These are phyloP conservation scores for Monosporascus sp. DNA, from an alignment of 2,329 filamentous ascomycete genomes.

Conservation along the genomic window DNA sequence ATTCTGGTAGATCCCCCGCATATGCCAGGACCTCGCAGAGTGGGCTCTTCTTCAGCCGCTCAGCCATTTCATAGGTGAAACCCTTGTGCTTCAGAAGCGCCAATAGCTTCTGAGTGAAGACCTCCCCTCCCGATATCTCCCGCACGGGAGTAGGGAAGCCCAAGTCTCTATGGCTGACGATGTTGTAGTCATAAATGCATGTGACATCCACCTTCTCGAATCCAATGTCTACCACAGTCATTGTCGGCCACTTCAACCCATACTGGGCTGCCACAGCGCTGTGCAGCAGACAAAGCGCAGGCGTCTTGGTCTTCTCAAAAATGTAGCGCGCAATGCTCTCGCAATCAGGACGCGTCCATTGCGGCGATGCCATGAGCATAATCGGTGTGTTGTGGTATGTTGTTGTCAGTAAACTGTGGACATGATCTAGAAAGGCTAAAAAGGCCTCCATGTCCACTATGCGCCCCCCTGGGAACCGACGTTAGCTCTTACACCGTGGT, in stretches of 20 bases:
- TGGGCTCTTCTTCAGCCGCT: constrained; percentile 62
- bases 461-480: constrained; percentile 51
- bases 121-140: constrained; percentile 73
- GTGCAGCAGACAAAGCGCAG: constrained; percentile 86
- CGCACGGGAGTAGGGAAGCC: constrained; percentile 42
- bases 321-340: constrained; percentile 89
- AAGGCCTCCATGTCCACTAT: constrained; percentile 92
- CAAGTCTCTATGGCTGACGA: constrained; percentile 63
- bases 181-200: constrained; percentile 76
- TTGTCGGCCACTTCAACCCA: constrained; percentile 67
- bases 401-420: constrained; percentile 83
- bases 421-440: constrained; percentile 86
- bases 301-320: constrained; percentile 95
- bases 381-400: constrained; percentile 96
- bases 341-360: constrained; percentile 83
- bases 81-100: constrained; percentile 58
- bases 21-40: constrained; percentile 65
- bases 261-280: constrained; percentile 84
- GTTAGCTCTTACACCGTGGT: constrained; percentile 5
- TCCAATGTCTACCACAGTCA: constrained; percentile 88
- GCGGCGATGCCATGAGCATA: constrained; percentile 81
- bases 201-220: constrained; percentile 90
- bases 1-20: constrained; percentile 35
- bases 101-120: constrained; percentile 71
- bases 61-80: constrained; percentile 63